Conservation (phyloP, 2,329 filamentous ascomycete species). For the Ophiostoma pallidulum region DNA sequence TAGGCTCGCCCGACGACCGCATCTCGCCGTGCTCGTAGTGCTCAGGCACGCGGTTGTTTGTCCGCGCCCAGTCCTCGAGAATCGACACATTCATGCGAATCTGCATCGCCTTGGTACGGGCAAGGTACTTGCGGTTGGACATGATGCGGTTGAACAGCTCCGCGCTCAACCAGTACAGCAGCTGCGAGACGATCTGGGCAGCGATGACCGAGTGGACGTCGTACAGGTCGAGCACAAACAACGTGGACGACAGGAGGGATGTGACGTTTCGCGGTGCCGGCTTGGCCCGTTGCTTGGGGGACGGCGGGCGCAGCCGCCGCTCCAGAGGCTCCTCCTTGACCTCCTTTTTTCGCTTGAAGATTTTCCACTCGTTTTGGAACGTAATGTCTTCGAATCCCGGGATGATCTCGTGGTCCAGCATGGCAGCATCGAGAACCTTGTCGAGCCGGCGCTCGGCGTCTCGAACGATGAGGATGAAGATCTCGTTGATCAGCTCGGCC, state of each 20-base stretch:
- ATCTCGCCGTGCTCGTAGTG: conserved; percentile 92
- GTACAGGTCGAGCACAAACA: conserved; percentile 97
- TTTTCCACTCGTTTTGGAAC: conserved; percentile 97
- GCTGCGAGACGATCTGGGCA: conserved; percentile 80
- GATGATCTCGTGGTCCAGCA: conserved; percentile 97
- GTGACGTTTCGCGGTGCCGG: conserved; percentile 91
- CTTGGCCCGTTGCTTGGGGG: conserved; percentile 85
- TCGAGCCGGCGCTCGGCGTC: conserved; percentile 94
- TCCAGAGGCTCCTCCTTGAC: conserved; percentile 84
- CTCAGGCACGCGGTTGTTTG: conserved; percentile 88
- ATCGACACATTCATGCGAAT: conserved; percentile 98
- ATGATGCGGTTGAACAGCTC: conserved; percentile 98
- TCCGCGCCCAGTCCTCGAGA: conserved; percentile 89
- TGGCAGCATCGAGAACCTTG: conserved; percentile 84
- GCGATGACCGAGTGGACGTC: conserved; percentile 97
- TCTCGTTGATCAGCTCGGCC: conserved; percentile 92
- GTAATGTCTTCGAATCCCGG: conserved; percentile 93
- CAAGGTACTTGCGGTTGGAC: conserved; percentile 89
- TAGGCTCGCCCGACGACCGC: conserved; percentile 74
- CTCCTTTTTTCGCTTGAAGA: conserved; percentile 86
- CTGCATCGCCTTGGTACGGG: conserved; percentile 97
- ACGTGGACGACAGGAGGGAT: conserved; percentile 84
- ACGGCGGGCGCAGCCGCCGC: conserved; percentile 84
- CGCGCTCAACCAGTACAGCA: conserved; percentile 92
- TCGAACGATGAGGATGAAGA: conserved; percentile 93